phyloP scores from a whole-genome alignment of 2,329 filamentous ascomycete species.

The Diaporthe helianthi region DNA sequence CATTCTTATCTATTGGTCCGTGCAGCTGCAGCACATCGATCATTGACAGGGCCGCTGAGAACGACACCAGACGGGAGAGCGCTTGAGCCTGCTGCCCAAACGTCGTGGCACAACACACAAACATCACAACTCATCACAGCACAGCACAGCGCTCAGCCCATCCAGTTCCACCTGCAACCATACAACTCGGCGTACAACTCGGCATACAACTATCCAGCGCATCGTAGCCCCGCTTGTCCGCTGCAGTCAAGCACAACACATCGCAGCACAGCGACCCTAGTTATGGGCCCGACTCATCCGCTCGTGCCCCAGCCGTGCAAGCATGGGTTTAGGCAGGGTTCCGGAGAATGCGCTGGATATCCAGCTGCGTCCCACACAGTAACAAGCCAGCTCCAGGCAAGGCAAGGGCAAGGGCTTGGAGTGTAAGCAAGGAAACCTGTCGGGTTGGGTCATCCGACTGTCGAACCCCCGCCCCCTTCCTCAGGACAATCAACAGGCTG shows the following conservation, averaged over 20 bases:
- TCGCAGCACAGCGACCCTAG: neutral
- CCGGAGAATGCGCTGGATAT: neutral
- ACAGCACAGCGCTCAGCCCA: neutral
- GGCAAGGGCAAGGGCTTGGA: neutral
- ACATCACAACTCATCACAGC: neutral
- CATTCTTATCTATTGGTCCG: slow-evolving; percentile 15
- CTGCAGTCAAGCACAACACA: neutral
- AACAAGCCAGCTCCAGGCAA: neutral
- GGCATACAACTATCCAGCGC: neutral
- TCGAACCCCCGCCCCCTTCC: too few relatives aligned
- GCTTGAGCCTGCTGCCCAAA: neutral
- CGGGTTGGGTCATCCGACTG: neutral
- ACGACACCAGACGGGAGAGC: slow-evolving; percentile 18
- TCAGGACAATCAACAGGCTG: too few relatives aligned
- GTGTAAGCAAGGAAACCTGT: neutral
- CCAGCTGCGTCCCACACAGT: neutral
- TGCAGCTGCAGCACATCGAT: slow-evolving; percentile 4
- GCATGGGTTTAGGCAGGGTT: neutral
- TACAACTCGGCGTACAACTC: too few relatives aligned
- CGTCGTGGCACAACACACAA: neutral
- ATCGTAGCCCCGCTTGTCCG: neutral
- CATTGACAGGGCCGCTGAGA: slow-evolving; percentile 2
- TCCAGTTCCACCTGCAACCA: neutral
- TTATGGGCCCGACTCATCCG: neutral
- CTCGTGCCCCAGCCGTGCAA: neutral